These are phyloP conservation scores for Capsaspora owczarzaki DNA, from an alignment of 78 protist species.

Conservation along the genomic window DNA sequence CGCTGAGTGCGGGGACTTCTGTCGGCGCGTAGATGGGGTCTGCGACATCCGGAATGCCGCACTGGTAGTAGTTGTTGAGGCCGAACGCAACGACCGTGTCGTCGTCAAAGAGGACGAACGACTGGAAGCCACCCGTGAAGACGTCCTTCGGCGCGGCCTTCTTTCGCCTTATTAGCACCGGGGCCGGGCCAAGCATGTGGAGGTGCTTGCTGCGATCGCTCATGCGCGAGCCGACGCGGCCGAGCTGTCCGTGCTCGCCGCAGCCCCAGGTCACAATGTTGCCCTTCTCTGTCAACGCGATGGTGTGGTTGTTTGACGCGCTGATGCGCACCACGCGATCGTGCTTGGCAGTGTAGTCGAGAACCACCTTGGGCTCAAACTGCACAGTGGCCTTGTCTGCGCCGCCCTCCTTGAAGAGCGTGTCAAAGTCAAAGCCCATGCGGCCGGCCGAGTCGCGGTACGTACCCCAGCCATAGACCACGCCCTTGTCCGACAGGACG, in stretches of 20 bases:
- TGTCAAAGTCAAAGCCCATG: too few relatives aligned
- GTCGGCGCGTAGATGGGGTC: neutral
- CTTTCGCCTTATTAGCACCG: too few relatives aligned
- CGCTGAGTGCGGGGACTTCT: neutral
- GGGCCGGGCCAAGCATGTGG: neutral
- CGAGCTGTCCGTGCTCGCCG: constrained; percentile 33
- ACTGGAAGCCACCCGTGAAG: constrained; percentile 16
- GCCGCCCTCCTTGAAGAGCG: too few relatives aligned
- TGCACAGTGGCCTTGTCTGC: too few relatives aligned
- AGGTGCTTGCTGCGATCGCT: neutral
- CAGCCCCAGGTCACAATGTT: constrained; percentile 21
- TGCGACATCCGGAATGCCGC: neutral
- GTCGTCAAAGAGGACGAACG: neutral
- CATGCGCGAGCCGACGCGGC: neutral
- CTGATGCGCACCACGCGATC: too few relatives aligned
- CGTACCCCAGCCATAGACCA: constrained; percentile 27
- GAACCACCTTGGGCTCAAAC: too few relatives aligned
- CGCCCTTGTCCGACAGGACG: constrained; percentile 14
- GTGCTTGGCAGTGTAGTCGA: too few relatives aligned
- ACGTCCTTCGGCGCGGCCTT: neutral
- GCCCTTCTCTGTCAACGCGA: neutral
- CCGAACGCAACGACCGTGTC: neutral
- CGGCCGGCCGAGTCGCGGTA: too few relatives aligned
- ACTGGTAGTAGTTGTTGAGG: neutral
- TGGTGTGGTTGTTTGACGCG: constrained; percentile 13